These are phyloP conservation scores for Zygoascus biomembranicola DNA, from an alignment of 805 yeast species.

Conservation along the genomic window DNA sequence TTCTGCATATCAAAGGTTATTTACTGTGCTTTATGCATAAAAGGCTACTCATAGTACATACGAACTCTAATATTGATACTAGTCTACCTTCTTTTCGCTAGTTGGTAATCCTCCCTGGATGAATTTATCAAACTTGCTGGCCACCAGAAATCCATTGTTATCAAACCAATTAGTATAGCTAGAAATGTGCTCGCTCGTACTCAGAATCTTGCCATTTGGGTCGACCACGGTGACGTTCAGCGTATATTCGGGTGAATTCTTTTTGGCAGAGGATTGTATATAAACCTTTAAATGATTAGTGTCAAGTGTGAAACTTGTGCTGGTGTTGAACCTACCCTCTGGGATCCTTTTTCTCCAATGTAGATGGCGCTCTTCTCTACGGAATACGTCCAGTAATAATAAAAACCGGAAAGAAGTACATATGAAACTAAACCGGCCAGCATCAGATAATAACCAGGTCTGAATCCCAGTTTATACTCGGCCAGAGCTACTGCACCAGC, in stretches of 20 bases:
- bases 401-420: constrained; percentile 18
- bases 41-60: no score
- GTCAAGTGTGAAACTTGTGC: background rate
- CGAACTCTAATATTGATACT: background rate
- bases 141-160: constrained; percentile 17
- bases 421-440: constrained; percentile 24
- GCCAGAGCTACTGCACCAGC: constrained; percentile 22
- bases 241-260: constrained; percentile 15
- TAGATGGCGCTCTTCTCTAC: constrained; percentile 24
- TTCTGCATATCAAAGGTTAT: background rate
- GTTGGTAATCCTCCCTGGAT: background rate
- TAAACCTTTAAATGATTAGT: constrained; percentile 1
- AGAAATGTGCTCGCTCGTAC: constrained; percentile 1
- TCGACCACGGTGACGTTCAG: constrained; percentile 12
- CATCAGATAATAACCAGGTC: constrained; percentile 19
- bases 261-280: constrained; percentile 8
- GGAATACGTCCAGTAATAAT: constrained; percentile 19
- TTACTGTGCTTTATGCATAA: no score
- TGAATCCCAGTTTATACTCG: constrained; percentile 28
- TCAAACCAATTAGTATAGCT: constrained; percentile 20
- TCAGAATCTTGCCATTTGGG: constrained; percentile 6
- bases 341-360: constrained; percentile 20
- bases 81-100: background rate
- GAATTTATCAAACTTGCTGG: constrained; percentile 13
- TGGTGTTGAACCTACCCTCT: constrained; percentile 5